Evolutionary conservation across 129 eudicot genomes (phyloP).

Genomic region (Pulicaria dysenterica): DNA sequence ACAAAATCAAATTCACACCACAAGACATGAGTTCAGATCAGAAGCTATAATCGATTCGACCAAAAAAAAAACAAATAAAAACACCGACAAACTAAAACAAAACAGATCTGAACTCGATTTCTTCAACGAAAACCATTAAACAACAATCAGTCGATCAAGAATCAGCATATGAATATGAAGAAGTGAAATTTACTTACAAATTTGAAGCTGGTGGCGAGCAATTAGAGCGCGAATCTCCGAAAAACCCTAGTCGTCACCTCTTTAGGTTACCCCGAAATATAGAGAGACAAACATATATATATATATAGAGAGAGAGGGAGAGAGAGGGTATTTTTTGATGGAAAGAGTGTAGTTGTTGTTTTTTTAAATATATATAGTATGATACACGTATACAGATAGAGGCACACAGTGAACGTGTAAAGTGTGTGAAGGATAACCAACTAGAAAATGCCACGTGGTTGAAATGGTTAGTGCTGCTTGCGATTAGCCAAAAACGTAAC

Average conservation of each 20-base stretch:
- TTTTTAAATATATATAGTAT: background rate
- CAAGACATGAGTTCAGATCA: conserved; percentile 17
- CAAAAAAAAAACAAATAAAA: conserved; percentile 9
- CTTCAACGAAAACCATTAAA: conserved; percentile 17
- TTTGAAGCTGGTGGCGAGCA: conserved; percentile 24
- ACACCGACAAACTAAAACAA: conserved; percentile 30
- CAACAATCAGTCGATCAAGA: conserved; percentile 27
- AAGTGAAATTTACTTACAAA: conserved; percentile 33
- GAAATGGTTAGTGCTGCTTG: conserved; percentile 30
- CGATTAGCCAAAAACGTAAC: conserved; percentile 28
- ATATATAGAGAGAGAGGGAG: conserved; percentile 24
- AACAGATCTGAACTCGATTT: conserved; percentile 38
- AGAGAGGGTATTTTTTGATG: conserved; percentile 29
- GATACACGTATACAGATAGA: conserved; percentile 18
- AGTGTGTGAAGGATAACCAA: background rate
- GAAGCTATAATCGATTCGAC: background rate
- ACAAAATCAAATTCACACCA: background rate
- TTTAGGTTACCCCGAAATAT: conserved; percentile 38
- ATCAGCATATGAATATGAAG: conserved; percentile 20
- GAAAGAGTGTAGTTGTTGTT: conserved; percentile 11
- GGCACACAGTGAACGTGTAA: conserved; percentile 32
- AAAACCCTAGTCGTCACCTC: conserved; percentile 46
- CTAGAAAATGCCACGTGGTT: conserved; percentile 2
- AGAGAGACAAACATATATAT: conserved; percentile 34
- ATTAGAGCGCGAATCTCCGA: conserved; percentile 38